Evolutionary conservation across 2,329 filamentous ascomycete species (phyloP).

Genomic region (Colletotrichum coccodes): DNA sequence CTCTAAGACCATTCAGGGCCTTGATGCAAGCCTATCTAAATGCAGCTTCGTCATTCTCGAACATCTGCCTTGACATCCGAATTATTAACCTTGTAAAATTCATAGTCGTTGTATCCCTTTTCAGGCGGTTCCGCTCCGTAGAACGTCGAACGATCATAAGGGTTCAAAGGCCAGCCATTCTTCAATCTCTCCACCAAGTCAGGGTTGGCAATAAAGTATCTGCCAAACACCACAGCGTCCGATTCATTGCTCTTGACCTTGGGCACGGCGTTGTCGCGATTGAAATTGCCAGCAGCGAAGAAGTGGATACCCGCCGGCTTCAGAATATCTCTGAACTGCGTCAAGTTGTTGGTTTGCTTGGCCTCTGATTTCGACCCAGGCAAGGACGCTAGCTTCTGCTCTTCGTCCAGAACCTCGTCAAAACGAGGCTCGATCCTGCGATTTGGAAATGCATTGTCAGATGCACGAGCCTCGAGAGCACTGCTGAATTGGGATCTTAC

Average conservation of each 20-base stretch:
- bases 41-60: no score
- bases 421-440: constrained; percentile 56
- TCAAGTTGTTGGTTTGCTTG: constrained; percentile 45
- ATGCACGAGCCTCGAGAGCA: fast-evolving
- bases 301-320: constrained; percentile 53
- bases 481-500: constrained; percentile 37
- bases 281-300: constrained; percentile 60
- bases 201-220: constrained; percentile 41
- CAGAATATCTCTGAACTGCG: constrained; percentile 52
- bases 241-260: constrained; percentile 45
- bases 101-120: constrained; percentile 49
- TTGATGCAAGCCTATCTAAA: background rate
- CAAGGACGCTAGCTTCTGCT: constrained; percentile 52
- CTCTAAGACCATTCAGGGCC: no score
- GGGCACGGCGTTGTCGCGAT: constrained; percentile 49
- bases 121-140: constrained; percentile 42
- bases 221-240: constrained; percentile 45
- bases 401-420: constrained; percentile 56
- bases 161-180: constrained; percentile 34
- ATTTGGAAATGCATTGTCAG: background rate
- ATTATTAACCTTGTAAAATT: constrained; percentile 40
- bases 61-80: background rate
- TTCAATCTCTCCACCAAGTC: constrained; percentile 41
- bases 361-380: constrained; percentile 35
- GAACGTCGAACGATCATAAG: constrained; percentile 39